Base-by-base conservation (phyloP, 768 basidiomycete genomes). In the Macrolepiota fuliginosa region DNA sequence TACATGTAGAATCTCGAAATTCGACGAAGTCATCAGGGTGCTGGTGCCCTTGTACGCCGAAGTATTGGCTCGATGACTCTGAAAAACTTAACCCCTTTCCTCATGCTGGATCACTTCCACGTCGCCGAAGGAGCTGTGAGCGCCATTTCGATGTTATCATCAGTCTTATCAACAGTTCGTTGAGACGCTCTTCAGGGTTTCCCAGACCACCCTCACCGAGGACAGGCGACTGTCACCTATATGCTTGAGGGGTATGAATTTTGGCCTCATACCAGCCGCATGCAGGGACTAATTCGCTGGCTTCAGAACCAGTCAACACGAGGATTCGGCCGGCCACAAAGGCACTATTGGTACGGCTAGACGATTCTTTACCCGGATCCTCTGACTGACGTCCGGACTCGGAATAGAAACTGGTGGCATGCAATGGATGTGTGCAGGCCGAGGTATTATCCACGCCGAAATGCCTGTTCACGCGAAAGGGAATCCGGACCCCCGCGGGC, bases 121-220 rank as follows among this genome's bases (percentile, higher is more conserved):
- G 81, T 91, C 58, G 73, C 76, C 0, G 72, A 84, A 68, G 90
- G 91, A 52, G 88, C 88, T 7, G 90, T 90, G 68, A 61, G 87
- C 74, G 24, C 2, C 63, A 24, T 51, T 17, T 35, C 19, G 56
- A n/a, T 17, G 12, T 37, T 11, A 24, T 13, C n/a, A 37, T 7
- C 24, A 35, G 37, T 13, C 37, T 29, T 27, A 35, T 7, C 24
- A 39, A 37, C 35, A 12, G 36, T 27, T 35, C 25, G 49, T 15
- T 27, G 54, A 17, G 45, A 24, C 25, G n/a, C 53, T 39, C 25
- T 50, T 3, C 61, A 90, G 88, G 91, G 92, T 2, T 94, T 96
- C 68, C 92, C 93, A 12, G 96, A 97, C 70, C 95, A 96, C 71
- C 94, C 95, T 2, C 95, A 96, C 72, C 83, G 94, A 17, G 95